These are phyloP conservation scores for Colletotrichum scovillei DNA, from an alignment of 2,329 filamentous ascomycete genomes.

Conservation along the genomic window DNA sequence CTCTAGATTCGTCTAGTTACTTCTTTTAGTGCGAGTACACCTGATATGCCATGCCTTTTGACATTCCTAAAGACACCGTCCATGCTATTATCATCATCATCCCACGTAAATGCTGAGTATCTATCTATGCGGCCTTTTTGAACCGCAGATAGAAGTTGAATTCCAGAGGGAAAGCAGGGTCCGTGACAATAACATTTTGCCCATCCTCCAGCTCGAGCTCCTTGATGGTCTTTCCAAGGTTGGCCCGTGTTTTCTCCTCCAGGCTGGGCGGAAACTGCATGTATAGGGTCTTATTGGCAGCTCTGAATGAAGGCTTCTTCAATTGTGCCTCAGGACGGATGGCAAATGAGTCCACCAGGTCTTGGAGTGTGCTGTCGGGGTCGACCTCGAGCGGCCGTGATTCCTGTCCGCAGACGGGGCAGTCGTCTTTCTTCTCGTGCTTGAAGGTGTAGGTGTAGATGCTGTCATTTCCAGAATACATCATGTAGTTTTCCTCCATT, in stretches of 20 bases:
- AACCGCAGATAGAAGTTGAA: conserved; percentile 68
- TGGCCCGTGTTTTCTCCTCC: conserved; percentile 85
- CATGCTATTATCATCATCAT: conserved; percentile 25
- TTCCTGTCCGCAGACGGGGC: conserved; percentile 89
- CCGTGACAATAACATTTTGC: conserved; percentile 91
- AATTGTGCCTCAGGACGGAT: conserved; percentile 89
- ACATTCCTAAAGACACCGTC: neutral
- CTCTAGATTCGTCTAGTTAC: neutral
- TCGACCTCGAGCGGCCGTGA: conserved; percentile 81
- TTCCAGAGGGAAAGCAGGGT: conserved; percentile 86
- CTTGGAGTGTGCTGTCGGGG: conserved; percentile 77
- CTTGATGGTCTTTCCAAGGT: conserved; percentile 80
- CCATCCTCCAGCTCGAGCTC: conserved; percentile 81
- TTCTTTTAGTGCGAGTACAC: neutral
- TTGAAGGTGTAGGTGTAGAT: conserved; percentile 98
- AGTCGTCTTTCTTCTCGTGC: conserved; percentile 93
- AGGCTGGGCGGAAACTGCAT: conserved; percentile 86
- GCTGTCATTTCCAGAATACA: conserved; percentile 96
- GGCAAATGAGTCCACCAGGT: conserved; percentile 87
- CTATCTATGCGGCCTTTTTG: conserved; percentile 40
- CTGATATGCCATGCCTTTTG: neutral
- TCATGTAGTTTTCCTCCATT: conserved; percentile 92
- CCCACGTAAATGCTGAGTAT: neutral
- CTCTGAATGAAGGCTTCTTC: conserved; percentile 89
- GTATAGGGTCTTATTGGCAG: conserved; percentile 86